These are phyloP conservation scores for Populus pruinosa DNA, from an alignment of 345 rosid species.

Conservation along the genomic window DNA sequence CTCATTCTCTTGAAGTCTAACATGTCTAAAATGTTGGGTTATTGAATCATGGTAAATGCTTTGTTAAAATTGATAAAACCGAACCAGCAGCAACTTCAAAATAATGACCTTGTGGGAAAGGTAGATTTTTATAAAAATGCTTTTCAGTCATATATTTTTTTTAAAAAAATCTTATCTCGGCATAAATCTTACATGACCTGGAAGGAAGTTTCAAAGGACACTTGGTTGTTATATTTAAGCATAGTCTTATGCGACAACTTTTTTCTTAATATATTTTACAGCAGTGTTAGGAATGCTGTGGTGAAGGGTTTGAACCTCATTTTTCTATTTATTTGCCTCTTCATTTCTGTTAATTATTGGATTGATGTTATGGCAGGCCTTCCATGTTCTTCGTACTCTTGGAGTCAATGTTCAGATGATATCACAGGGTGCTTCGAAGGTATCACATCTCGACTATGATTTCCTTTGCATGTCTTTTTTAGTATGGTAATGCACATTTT, in stretches of 20 bases:
- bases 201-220: neutral
- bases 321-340: neutral
- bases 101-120: neutral
- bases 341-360: neutral
- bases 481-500: neutral
- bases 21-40: neutral
- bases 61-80: neutral
- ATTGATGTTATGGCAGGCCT: slow-evolving; percentile 46
- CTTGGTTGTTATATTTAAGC: neutral
- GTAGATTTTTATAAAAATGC: neutral
- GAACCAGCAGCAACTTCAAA: neutral
- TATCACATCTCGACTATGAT: slow-evolving; percentile 15
- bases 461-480: neutral
- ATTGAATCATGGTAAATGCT: neutral
- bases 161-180: neutral
- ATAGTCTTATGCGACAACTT: neutral
- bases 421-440: slow-evolving; percentile 99
- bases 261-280: neutral
- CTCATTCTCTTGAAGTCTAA: neutral
- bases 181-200: neutral
- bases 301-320: neutral
- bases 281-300: neutral
- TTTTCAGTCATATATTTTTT: neutral
- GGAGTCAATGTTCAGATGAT: slow-evolving; percentile 99
- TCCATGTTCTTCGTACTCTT: slow-evolving; percentile 71